phyloP scores from a whole-genome alignment of 169 alveolate species.

The Theileria equi region DNA sequence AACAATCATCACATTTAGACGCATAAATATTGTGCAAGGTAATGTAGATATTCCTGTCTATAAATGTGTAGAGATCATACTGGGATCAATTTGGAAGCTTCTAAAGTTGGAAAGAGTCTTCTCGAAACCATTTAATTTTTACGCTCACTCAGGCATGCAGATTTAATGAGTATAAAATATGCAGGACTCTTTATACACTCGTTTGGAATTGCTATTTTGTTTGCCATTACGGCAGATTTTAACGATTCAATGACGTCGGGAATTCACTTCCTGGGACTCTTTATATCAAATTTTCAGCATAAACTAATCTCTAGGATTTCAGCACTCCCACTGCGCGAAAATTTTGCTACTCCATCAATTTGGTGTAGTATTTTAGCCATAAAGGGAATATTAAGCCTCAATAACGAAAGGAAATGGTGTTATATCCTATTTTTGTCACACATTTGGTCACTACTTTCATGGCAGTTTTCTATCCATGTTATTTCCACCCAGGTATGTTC shows the following conservation, averaged over 20 bases:
- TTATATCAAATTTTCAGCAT: conserved; percentile 23
- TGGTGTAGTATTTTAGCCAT: conserved; percentile 24
- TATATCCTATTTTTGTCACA: conserved; percentile 2
- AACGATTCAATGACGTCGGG: conserved; percentile 29
- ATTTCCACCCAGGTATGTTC: conserved; percentile 40
- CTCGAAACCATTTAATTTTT: conserved; percentile 27
- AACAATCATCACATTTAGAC: conserved; percentile 13
- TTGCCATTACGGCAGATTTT: conserved; percentile 9
- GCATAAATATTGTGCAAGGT: conserved; percentile 44
- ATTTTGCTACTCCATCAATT: conserved; percentile 35
- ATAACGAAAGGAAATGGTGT: neutral
- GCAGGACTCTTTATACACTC: conserved; percentile 25
- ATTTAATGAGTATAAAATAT: neutral
- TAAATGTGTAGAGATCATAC: conserved; percentile 2
- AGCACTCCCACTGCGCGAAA: conserved; percentile 52
- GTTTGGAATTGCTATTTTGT: conserved; percentile 22
- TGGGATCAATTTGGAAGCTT: conserved; percentile 30
- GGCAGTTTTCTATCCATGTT: conserved; percentile 48
- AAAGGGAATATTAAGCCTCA: neutral
- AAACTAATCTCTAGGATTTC: conserved; percentile 21
- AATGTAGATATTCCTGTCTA: neutral
- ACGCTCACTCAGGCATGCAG: conserved; percentile 31
- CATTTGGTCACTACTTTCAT: conserved; percentile 38
- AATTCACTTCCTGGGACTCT: conserved; percentile 19
- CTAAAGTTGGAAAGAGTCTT: neutral